Evolutionary conservation across 2,329 filamentous ascomycete genomes (phyloP).

Genomic region (Mycogone perniciosa): DNA sequence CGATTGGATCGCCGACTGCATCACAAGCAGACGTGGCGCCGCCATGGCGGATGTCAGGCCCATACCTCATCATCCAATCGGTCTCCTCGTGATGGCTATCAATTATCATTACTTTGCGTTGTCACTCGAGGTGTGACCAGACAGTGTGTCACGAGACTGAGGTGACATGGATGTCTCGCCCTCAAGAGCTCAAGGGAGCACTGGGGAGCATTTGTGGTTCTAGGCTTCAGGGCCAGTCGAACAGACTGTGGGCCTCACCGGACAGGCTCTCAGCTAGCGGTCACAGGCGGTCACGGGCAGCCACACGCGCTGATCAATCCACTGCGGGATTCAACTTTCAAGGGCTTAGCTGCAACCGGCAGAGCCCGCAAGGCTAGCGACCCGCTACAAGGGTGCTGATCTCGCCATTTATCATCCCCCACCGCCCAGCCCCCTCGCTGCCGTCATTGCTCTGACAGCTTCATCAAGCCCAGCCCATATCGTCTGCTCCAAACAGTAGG

Average conservation of each 20-base stretch:
- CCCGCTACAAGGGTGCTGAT: conserved; percentile 4
- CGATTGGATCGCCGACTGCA: too few relatives aligned
- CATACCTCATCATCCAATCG: too few relatives aligned
- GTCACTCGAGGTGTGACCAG: background rate
- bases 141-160: background rate
- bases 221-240: too few relatives aligned
- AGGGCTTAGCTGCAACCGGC: conserved; percentile 9
- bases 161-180: background rate
- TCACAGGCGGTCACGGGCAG: too few relatives aligned
- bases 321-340: background rate
- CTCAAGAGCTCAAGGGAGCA: too few relatives aligned
- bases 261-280: too few relatives aligned
- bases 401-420: background rate
- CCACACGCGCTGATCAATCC: background rate
- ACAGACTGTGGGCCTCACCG: too few relatives aligned
- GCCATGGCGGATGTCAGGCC: too few relatives aligned
- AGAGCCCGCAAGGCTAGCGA: conserved; percentile 3
- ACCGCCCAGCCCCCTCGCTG: background rate
- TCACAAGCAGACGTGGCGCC: too few relatives aligned
- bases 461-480: conserved; percentile 1
- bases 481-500: background rate
- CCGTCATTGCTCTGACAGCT: background rate
- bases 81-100: too few relatives aligned
- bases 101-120: background rate
- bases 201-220: too few relatives aligned